Evolutionary conservation across 768 basidiomycete species (phyloP), one percentile per base, ranked within the genome.

Genomic region (Rhizopogon rudus): DNA sequence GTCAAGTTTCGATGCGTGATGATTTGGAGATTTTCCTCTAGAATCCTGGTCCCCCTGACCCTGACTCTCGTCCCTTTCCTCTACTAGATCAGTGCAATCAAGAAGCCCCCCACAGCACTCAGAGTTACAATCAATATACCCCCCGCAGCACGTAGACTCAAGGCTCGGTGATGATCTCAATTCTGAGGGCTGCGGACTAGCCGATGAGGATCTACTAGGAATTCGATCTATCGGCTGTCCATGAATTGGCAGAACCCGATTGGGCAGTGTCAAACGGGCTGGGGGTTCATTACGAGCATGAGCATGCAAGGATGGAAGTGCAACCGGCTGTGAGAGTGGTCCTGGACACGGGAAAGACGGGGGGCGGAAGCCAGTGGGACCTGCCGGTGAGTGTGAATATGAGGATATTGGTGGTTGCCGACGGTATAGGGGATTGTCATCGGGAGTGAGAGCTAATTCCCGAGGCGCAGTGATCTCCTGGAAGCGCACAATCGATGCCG

Each of bases 81-180:
- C 72, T 56, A 65, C 65, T 22, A 80, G 69, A 17, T 71, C 73
- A 16, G 68, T 67, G 63, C 80, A 80, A 60, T 81, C 79, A 50
- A 82, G 49, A 29, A 79, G 71, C 7, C 81, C 80, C 39, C 77
- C 79, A 61, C 79, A 79, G 65, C 79, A 81, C 20, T 81, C 77
- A 6, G 72, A 67, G 16, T 8, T 5, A 64, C 79, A 80, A 60
- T 81, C 79, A 46, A 81, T 52, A 29, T 79, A 71, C 7, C 81
- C 79, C 31, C 76, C 79, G 62, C 78, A 79, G 66, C 78, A 80
- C n/a, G 80, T 75, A 7, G 72, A 67, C 22, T 64, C 68, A 17
- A 61, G 60, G 57, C 67, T 75, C 33, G 62, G 59, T 40, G 63
- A 66, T n/a, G 63, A 60, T 35, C 58, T 45, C 29, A 44, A 3